Conservation (phyloP, 225 moss, liverwort and hornwort genomes). For the Ulota crispa region DNA sequence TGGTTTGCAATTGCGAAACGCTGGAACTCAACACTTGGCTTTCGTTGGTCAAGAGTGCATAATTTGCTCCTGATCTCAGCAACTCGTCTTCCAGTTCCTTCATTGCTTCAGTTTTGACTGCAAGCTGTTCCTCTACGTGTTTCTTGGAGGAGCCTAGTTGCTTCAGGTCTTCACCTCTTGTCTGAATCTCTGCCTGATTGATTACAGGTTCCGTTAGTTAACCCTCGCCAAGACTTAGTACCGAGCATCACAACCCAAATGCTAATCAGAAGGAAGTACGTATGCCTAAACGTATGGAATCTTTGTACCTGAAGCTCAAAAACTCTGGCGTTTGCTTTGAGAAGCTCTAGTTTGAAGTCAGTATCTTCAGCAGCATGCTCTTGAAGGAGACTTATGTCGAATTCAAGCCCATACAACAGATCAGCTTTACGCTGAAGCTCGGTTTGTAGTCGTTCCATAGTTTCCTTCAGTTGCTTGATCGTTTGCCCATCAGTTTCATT, state of each 20-base stretch:
- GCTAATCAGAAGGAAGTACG: background rate
- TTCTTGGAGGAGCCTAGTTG: conserved; percentile 19
- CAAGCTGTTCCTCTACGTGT: conserved; percentile 14
- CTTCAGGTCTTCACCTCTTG: conserved; percentile 31
- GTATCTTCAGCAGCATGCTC: conserved; percentile 39
- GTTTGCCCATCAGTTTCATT: conserved; percentile 23
- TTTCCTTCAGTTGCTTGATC: conserved; percentile 29
- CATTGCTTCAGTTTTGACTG: conserved; percentile 25
- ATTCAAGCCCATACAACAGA: conserved; percentile 42
- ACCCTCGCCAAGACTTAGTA: background rate
- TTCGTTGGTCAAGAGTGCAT: conserved; percentile 12
- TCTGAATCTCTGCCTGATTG: conserved; percentile 35
- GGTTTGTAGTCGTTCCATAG: conserved; percentile 27
- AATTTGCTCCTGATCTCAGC: background rate
- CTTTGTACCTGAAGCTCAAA: conserved; percentile 37
- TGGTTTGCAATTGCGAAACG: conserved; percentile 12
- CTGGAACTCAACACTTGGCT: conserved; percentile 10
- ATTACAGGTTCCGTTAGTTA: background rate
- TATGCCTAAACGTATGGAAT: background rate
- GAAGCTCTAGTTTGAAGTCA: conserved; percentile 43
- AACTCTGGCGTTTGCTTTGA: conserved; percentile 30
- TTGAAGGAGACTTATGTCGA: conserved; percentile 44
- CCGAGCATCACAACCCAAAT: background rate
- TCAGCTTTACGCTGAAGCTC: conserved; percentile 45
- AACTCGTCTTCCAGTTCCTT: conserved; percentile 24